Evolutionary conservation across 495 filamentous ascomycete species (phyloP).

Genomic region (Echria macrotheca): DNA sequence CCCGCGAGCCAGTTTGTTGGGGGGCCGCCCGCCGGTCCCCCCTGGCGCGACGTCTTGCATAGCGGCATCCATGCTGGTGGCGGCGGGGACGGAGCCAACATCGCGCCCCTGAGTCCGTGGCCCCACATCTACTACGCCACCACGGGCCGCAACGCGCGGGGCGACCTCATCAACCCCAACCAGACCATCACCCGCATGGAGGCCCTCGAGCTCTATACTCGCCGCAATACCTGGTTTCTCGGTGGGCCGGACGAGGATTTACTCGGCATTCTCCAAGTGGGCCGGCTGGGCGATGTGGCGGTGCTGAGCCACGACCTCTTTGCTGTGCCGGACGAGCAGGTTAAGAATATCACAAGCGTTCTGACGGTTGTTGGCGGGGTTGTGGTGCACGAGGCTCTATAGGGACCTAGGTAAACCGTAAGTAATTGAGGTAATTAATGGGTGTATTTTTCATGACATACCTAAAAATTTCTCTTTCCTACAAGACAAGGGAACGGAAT

Average conservation of each 20-base stretch:
- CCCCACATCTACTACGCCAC: conserved; percentile 26
- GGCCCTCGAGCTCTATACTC: conserved; percentile 20
- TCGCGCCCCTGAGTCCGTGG: conserved; percentile 27
- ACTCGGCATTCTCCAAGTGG: conserved; percentile 20
- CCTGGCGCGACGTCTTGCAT: conserved; percentile 18
- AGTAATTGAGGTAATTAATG: too few species aligned
- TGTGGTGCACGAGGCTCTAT: conserved; percentile 15
- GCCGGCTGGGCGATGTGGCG: conserved; percentile 24
- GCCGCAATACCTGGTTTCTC: conserved; percentile 26
- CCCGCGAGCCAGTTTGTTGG: conserved; percentile 15
- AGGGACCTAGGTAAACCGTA: too few species aligned
- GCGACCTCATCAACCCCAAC: conserved; percentile 21
- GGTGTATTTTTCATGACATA: too few species aligned
- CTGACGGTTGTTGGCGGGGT: conserved; percentile 22
- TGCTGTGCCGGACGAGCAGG: conserved; percentile 15
- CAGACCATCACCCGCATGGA: conserved; percentile 19
- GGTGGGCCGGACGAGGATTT: conserved; percentile 21
- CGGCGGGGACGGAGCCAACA: conserved; percentile 26
- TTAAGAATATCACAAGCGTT: conserved; percentile 20
- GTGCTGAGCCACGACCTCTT: conserved; percentile 27
- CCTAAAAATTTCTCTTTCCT: too few species aligned
- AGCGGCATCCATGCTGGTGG: conserved; percentile 24
- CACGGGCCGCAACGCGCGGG: conserved; percentile 23
- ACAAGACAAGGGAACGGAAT: too few species aligned
- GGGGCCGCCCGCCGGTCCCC: conserved; percentile 20